These are phyloP conservation scores for Monascus ruber DNA, from an alignment of 2,329 filamentous ascomycete species.

Conservation along the genomic window DNA sequence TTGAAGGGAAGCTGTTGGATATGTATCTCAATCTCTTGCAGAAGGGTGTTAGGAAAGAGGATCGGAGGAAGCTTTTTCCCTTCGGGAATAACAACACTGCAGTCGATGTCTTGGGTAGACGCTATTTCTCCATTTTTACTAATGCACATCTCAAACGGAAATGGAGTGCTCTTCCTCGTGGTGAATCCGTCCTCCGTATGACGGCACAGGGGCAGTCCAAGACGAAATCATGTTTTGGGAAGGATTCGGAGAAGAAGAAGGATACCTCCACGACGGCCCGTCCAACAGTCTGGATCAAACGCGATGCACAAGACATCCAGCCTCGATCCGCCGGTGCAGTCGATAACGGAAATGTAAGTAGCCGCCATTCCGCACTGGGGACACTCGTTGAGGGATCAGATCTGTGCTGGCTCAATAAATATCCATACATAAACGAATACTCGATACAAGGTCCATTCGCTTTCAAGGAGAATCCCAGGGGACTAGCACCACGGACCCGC, in stretches of 20 bases:
- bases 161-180: background rate
- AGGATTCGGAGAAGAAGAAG: background rate
- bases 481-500: constrained; percentile 7
- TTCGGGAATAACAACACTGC: background rate
- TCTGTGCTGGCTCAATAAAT: background rate
- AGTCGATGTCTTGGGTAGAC: background rate
- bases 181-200: background rate
- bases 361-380: background rate
- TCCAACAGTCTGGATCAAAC: background rate
- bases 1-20: constrained; percentile 8
- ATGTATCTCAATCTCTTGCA: constrained; percentile 2
- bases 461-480: constrained; percentile 5
- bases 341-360: background rate
- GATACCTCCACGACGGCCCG: background rate
- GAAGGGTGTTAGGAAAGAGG: background rate
- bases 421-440: background rate
- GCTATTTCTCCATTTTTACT: background rate
- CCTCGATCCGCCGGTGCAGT: background rate
- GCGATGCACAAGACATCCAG: background rate
- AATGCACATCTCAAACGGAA: background rate
- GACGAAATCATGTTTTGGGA: no score
- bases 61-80: background rate
- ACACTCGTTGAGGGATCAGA: background rate
- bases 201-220: background rate
- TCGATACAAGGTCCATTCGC: constrained; percentile 5